Conservation (phyloP, 106 monocot species). For the Dioscorea alata region DNA sequence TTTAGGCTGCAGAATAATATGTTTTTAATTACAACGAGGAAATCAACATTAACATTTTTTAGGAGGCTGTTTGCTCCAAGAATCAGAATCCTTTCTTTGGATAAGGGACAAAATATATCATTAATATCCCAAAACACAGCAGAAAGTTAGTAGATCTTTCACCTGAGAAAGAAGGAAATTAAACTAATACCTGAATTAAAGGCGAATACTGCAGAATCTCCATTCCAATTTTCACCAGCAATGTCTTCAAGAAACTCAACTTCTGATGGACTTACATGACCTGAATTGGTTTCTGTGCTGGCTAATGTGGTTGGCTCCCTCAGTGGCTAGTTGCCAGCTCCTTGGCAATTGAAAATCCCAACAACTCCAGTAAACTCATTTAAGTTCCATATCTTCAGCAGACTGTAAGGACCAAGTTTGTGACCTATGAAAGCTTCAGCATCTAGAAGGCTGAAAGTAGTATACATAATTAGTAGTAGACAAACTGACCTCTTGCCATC, state of each 20-base stretch:
- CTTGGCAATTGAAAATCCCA: slow-evolving; percentile 40
- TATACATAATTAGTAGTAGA: background rate
- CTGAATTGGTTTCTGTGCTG: slow-evolving; percentile 2
- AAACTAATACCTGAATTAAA: slow-evolving; percentile 19
- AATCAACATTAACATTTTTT: too few relatives aligned
- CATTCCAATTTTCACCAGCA: slow-evolving; percentile 25
- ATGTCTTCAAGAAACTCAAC: slow-evolving; percentile 26
- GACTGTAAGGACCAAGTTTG: slow-evolving; percentile 9
- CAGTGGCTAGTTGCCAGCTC: slow-evolving; percentile 24
- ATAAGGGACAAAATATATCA: too few relatives aligned
- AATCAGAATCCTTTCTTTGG: too few relatives aligned
- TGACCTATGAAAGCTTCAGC: too few relatives aligned
- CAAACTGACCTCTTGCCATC: slow-evolving; percentile 31
- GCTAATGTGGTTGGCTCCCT: slow-evolving; percentile 1
- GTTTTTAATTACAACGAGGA: too few relatives aligned
- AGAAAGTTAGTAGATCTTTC: too few relatives aligned
- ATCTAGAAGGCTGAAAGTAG: too few relatives aligned
- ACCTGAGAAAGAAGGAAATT: background rate
- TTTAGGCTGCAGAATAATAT: too few relatives aligned
- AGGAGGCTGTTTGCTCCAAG: too few relatives aligned
- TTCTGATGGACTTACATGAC: slow-evolving; percentile 16
- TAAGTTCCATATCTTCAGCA: slow-evolving; percentile 49
- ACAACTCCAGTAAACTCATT: slow-evolving; percentile 34
- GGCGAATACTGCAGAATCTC: slow-evolving; percentile 26
- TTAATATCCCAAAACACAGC: too few relatives aligned